Evolutionary conservation across 2,329 filamentous ascomycete species (phyloP), one percentile per base, ranked within the genome.

Genomic region (Xylariaceae sp.): DNA sequence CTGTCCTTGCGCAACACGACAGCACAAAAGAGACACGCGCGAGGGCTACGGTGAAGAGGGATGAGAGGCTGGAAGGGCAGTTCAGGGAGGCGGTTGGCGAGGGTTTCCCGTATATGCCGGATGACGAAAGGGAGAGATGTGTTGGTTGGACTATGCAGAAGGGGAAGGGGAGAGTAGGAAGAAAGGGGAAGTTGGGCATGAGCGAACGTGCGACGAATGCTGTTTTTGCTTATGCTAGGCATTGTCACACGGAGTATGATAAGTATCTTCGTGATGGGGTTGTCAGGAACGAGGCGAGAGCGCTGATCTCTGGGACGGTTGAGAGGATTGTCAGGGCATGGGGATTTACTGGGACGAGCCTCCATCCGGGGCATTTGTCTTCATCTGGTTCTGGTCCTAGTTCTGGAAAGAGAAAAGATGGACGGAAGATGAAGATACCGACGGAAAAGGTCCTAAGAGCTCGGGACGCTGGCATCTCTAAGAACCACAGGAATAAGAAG

Each of bases 221-320:
- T 2, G 79, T 83, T 11, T 67, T 74, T 19, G 81, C 82, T 3
- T 78, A 83, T 59, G 73, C 80, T 4, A 73, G 82, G 6, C 81
- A 84, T 62, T 60, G 53, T 3, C 74, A 80, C 40, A 83, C 81
- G 0, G 62, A 71, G 1, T 84, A 84, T 54, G n/a, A n/a, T n/a
- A n/a, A n/a, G n/a, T n/a, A n/a, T n/a, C n/a, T n/a, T n/a, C n/a
- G n/a, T n/a, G n/a, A 79, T 83, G 12, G 39, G 48, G 31, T 59
- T 79, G 37, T 16, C 17, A 33, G 6, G 26, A 9, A n/a, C 58
- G 56, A 1, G 12, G 37, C 34, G 48, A 37, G 2, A 3, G 46
- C 2, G 64, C 61, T 2, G 16, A 53, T 60, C 7, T 1, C 9
- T 1, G 11, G 5, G 3, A 47, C 51, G 39, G 37, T 64, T 8